Conservation (phyloP, 106 monocot species). For the Amphibolis antarctica region DNA sequence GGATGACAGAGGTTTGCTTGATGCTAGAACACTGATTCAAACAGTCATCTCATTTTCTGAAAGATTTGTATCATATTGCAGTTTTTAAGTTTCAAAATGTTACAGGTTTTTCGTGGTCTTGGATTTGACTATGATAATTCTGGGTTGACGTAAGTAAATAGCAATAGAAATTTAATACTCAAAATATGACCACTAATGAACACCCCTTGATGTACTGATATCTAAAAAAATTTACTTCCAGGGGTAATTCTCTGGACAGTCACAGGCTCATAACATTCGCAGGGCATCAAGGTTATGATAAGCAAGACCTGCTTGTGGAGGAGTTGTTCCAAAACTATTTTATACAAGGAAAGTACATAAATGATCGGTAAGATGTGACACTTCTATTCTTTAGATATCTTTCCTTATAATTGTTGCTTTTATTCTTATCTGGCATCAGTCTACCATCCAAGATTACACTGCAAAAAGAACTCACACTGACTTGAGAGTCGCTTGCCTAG, state of each 20-base stretch:
- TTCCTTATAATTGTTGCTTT: not conserved
- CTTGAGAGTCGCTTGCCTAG: too few species aligned
- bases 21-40: not conserved
- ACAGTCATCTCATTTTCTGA: not conserved
- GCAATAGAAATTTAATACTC: too few species aligned
- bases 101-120: slow-evolving; percentile 58
- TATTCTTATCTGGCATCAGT: not conserved
- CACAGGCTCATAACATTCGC: slow-evolving; percentile 87
- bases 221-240: slow-evolving; percentile 16
- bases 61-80: not conserved
- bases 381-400: not conserved
- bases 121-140: slow-evolving; percentile 61
- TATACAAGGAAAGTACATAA: slow-evolving; percentile 69
- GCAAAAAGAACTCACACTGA: too few species aligned
- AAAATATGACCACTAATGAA: not conserved
- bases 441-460: too few species aligned
- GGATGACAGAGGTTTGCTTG: slow-evolving; percentile 54
- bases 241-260: slow-evolving; percentile 75
- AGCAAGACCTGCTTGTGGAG: slow-evolving; percentile 69
- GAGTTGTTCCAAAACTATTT: slow-evolving; percentile 70
- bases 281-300: slow-evolving; percentile 60
- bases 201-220: not conserved
- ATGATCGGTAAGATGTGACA: slow-evolving; percentile 45
- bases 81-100: not conserved
- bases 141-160: slow-evolving; percentile 59